These are phyloP conservation scores for Candida nonsorbophila DNA, from an alignment of 805 yeast species.

Conservation along the genomic window DNA sequence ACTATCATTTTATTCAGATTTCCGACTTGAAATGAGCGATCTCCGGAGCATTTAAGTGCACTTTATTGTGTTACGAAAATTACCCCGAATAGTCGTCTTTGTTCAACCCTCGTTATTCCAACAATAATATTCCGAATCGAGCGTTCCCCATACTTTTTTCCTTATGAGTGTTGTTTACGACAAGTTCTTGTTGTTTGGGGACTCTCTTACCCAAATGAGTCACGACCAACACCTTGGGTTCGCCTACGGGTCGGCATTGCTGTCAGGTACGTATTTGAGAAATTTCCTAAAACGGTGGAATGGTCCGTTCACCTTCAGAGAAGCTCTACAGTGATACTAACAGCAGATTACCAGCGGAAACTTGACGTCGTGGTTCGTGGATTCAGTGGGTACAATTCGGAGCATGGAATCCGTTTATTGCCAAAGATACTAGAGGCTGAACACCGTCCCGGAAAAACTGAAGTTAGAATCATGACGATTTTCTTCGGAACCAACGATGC, in stretches of 20 bases:
- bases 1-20: background rate
- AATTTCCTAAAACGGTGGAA: background rate
- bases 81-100: too few species aligned
- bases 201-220: constrained; percentile 60
- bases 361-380: constrained; percentile 74
- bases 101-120: too few species aligned
- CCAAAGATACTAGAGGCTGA: constrained; percentile 44
- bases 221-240: constrained; percentile 35
- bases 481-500: constrained; percentile 83
- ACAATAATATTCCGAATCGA: background rate
- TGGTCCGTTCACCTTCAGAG: background rate
- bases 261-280: too few species aligned
- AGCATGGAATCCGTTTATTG: constrained; percentile 42
- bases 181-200: constrained; percentile 63
- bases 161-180: constrained; percentile 11
- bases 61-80: background rate
- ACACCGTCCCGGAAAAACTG: constrained; percentile 10
- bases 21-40: background rate
- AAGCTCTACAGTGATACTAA: too few species aligned
- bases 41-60: background rate
- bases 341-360: constrained; percentile 59
- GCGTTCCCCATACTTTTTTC: background rate
- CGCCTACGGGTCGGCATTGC: constrained; percentile 47
- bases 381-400: constrained; percentile 67
- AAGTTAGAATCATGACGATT: constrained; percentile 45